Evolutionary conservation across 2,329 filamentous ascomycete genomes (phyloP), one percentile per base, ranked within the genome.

Genomic region (Hysterium pulicare): DNA sequence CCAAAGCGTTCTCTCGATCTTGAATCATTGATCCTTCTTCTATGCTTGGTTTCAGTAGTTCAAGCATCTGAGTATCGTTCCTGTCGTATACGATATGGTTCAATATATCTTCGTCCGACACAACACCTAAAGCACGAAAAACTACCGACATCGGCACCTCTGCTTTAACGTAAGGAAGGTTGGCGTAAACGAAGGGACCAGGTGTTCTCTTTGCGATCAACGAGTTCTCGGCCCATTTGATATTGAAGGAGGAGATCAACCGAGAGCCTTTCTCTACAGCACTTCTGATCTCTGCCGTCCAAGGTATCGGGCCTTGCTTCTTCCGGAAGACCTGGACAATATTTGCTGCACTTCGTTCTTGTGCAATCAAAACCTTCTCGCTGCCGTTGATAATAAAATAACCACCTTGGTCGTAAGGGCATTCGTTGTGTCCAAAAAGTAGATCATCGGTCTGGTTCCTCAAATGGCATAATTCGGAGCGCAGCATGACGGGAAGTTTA

Each of bases 281-380:
- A 68, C 90, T 96, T 70, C 93, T 82, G 57, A 98, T 96, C 69
- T 98, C 93, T 10, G 93, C 94, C 19, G 91, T 86, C 67, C 93
- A 95, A 2, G 90, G 90, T 49, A 89, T 95, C 8, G 89, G 87
- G 53, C 88, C 91, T n/a, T 90, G 89, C 55, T 91, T 89, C 74
- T 98, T 98, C 72, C 95, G 91, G 81, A 98, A 98, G 21, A 98
- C 91, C 70, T 98, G 93, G 4, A 98, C 93, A 45, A 97, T 98
- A 63, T 98, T 98, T 62, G 91, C 93, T 31, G 93, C 93, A 64
- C 90, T 96, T 49, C 93, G 86, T 70, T 98, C 93, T 67, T 98
- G 93, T 1, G 93, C 93, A 58, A 98, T 98, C 55, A 98, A 73
- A 17, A 98, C 93, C 76, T 98, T 98, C 66, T 98, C 93, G 69